Evolutionary conservation across 306 rosid species (phyloP), one percentile per base, ranked within the genome.

Genomic region (Cucumis cinereus): DNA sequence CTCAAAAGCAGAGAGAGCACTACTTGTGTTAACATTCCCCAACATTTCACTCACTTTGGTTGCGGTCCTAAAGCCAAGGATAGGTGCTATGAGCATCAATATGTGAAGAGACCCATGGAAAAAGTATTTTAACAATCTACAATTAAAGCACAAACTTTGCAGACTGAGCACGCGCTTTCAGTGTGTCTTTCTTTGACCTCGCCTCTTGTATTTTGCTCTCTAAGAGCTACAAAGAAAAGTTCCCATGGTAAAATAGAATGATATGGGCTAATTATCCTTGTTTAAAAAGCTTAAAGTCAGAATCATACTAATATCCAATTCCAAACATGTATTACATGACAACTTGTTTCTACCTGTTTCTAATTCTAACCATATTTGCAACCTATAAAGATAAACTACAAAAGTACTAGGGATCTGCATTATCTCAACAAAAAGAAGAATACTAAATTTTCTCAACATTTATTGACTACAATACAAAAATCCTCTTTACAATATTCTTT

Each of bases 121-220:
- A 76, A 79, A 43, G 57, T 49, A 57, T 49, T 60, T 67, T 77
- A 57, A 76, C 58, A 59, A 43, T 76, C 57, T 45, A 74, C 12
- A 8, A 24, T 16, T 61, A 30, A 43, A 79, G 57, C 54, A 87
- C 96, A 70, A 81, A 93, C 98, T 89, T 93, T 79, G 97, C 96
- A 82, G 98, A 89, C 79, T 93, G 97, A 79, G 97, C 98, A 79
- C 98, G 90, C 20, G 96, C 97, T 90, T 93, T 90, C 59, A 93
- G 89, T 30, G 97, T 93, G 84, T 93, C 98, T 88, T 93, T 90
- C 86, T 93, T 93, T 0, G 97, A 93, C 85, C 89, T 89, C 35
- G 97, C 98, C 86, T 93, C 98, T 74, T 89, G 95, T 79, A 93
- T 93, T 84, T 93, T 93, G 87, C 93, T 93, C 87, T 93, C 98